Evolutionary conservation across 331 rosid species (phyloP), one percentile per base, ranked within the genome.

Genomic region (Saraca asoca): DNA sequence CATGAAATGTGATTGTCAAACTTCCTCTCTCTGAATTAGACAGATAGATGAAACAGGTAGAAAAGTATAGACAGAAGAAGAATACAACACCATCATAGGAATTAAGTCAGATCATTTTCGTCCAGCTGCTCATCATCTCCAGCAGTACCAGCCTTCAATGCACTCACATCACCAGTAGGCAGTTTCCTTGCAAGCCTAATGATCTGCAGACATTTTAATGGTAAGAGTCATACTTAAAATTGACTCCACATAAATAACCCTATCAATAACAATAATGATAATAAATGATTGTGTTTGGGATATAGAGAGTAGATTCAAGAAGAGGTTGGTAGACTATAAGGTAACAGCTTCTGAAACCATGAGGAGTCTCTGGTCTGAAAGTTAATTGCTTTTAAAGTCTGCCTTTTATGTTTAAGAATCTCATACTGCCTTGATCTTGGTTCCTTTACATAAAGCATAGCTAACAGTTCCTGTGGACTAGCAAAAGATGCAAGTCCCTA

Each of bases 131-230:
- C 91, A 7, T 78, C 79, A 37, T 83, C 88, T 41, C 68, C 79
- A 7, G 55, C 52, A 13, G 71, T 72, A 44, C 53, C 69, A 7
- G 74, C 54, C 78, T 78, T 87, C 0, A 85, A 73, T 66, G 78
- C 78, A 75, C 84, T 82, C 66, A 90, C 88, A 68, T 93, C 95
- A 5, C 98, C 95, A 0, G 88, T 90, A 0, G 98, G 98, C 62
- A 93, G 88, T 72, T 93, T 93, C 83, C 91, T 82, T 5, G 95
- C 91, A 66, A 93, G 89, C 82, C 79, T 84, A 68, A 93, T 87
- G 71, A 93, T 83, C 96, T 93, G 95, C 83, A 72, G 19, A 46
- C 59, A 78, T 66, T 69, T 11, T n/a, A 69, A 56, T 46, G 35
- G 46, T n/a, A 75, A 29, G 62, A 29, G 49, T 44, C 63, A 52